Evolutionary conservation across 1,284 basidiomycete species (phyloP), one percentile per base, ranked within the genome.

Genomic region (Somion occarium): DNA sequence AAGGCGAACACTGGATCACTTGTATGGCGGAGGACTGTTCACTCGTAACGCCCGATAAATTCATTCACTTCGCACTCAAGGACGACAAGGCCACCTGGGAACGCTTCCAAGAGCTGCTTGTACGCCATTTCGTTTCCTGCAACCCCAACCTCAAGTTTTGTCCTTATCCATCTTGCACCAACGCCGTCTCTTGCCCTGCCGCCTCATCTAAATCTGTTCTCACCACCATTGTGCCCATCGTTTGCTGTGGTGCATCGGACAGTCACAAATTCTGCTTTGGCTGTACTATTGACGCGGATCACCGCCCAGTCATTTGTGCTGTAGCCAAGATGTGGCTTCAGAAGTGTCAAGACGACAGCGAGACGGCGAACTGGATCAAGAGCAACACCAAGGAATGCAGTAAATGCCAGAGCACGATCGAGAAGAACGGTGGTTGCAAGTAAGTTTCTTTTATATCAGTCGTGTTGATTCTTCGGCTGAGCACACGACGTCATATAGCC

Each of bases 341-440:
- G 79, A 99, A 99, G 70, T 98, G 96, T 69, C 84, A 85, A 51
- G 96, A 99, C 67, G 96, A 99, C 66, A 93, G 90, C 59, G 97
- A 99, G 75, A 99, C 96, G 18, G 93, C 94, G 38, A 98, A 99
- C 67, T 99, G 96, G 96, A 95, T 99, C 73, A 93, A 91, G 78
- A 98, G 94, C 59, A 98, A 99, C 68, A 99, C 96, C 46, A 98
- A 99, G 74, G 96, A 99, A 69, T 99, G 96, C 66, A 80, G 85
- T 43, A 88, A 93, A 66, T 99, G 96, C 69, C 85, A 91, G 65
- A 94, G 93, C 61, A 98, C 95, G 47, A 98, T 99, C 58, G 95
- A 99, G 79, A 98, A 99, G 87, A 98, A 98, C 61, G 95, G 96
- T n/a, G 95, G 96, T 3, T 98, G 96, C 91, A 96, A 97, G 93